A percentile compares a stretch with the other conserved stretches of the same genome.
Evolutionary conservation across 441 rosid genomes (phyloP).

Genomic region (Lepidium campestre): DNA sequence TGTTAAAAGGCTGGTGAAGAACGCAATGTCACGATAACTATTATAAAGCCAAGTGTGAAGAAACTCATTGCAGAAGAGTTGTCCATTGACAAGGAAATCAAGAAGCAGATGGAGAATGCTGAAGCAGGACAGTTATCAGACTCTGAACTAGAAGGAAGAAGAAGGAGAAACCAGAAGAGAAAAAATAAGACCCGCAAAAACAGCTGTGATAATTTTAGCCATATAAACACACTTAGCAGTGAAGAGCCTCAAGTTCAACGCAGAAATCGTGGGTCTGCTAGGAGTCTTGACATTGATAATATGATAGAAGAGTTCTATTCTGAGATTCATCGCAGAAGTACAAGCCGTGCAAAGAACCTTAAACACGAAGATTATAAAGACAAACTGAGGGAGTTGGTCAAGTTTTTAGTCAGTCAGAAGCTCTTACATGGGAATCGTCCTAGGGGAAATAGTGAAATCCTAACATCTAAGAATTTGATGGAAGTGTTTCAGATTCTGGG

Average conservation of each 20-base stretch:
- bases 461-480: conserved; percentile 58
- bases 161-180: conserved; percentile 49
- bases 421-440: conserved; percentile 44
- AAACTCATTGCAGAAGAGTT: conserved; percentile 91
- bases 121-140: conserved; percentile 41
- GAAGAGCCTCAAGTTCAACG: conserved; percentile 33
- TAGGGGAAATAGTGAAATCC: conserved; percentile 39
- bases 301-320: conserved; percentile 62
- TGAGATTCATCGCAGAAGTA: conserved; percentile 54
- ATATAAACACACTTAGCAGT: conserved; percentile 35
- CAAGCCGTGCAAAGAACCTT: conserved; percentile 26
- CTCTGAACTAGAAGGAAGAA: conserved; percentile 40
- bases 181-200: conserved; percentile 44
- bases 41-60: conserved; percentile 73
- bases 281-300: conserved; percentile 43
- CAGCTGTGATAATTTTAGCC: conserved; percentile 47
- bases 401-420: conserved; percentile 63
- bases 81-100: conserved; percentile 45
- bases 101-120: conserved; percentile 31
- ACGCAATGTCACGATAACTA: conserved; percentile 23
- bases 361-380: conserved; percentile 45
- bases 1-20: conserved; percentile 25
- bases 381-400: conserved; percentile 62
- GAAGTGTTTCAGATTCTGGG: conserved; percentile 76
- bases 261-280: conserved; percentile 24